Base-by-base conservation (phyloP, 2,329 filamentous ascomycete genomes). In the Nigrograna mackinnonii region DNA sequence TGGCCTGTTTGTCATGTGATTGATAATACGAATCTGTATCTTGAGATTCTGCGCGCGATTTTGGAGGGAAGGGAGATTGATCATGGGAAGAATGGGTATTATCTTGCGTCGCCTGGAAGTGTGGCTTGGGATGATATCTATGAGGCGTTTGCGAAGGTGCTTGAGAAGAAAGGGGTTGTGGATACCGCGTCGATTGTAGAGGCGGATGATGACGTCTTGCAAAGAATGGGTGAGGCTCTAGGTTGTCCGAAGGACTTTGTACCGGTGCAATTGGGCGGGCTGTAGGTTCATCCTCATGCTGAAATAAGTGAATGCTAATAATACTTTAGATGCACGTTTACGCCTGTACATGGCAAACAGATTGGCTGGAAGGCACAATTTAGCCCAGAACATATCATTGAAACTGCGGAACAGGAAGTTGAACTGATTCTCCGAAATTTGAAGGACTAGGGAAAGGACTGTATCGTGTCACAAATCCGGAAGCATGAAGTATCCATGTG, bases 1-100 rank as follows among this genome's bases (percentile, higher is more conserved):
- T 81, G 79, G 79, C 78, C 78, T 0, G 78, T 82, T 5, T 78
- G 73, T 43, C 76, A 81, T 41, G 54, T 81, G 4, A 7, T 53
- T 0, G 78, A 82, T 42, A 81, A 70, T 22, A 67, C 72, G 0
- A 55, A 53, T 0, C 49, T 80, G 1, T 81, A 79, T 39, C 37
- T 79, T 2, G 54, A 69, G 3, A 60, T 81, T 0, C 50, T 80
- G 5, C 64, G 66, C 1, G 63, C 57, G 2, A 80, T 80, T 11
- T 50, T 80, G 2, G 49, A 46, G 1, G 70, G 59, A 1, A 54
- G 66, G 11, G 57, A 70, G 4, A 61, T 67, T 0, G 68, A 57
- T 2, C 46, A 72, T 37, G 75, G 74, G 0, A 70, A 65, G 39
- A 62, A 71, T 1, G 78, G 78, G 0, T 79, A 74, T 48, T 81